A percentile compares a stretch with the other conserved stretches of the same genome.
Conservation (phyloP, 2,329 filamentous ascomycete genomes). For the Alternaria sp. region DNA sequence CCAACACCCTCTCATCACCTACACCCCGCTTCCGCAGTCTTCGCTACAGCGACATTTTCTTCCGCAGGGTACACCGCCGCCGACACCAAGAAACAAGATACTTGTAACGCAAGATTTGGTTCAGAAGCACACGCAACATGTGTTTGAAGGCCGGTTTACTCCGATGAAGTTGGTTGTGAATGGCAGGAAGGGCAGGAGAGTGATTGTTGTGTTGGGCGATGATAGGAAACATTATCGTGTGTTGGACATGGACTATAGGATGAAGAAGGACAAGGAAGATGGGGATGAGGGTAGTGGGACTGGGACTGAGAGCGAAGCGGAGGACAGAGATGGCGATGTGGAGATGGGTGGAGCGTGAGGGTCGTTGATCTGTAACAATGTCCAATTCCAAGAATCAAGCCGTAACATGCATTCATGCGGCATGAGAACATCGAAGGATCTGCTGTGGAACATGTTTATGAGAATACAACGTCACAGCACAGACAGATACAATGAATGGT, state of each 20-base stretch:
- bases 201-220: slow-evolving; percentile 62
- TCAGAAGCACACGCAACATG: slow-evolving; percentile 50
- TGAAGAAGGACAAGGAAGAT: slow-evolving; percentile 27
- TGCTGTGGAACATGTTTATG: not conserved
- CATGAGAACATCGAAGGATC: not conserved
- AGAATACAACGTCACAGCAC: not conserved
- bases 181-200: slow-evolving; percentile 60
- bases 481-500: not conserved
- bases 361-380: not conserved
- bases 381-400: not conserved
- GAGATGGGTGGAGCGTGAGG: not conserved
- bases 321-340: slow-evolving; percentile 7
- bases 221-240: slow-evolving; percentile 62
- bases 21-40: slow-evolving; percentile 12
- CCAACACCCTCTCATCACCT: slow-evolving; percentile 13
- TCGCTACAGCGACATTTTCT: slow-evolving; percentile 4
- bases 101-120: slow-evolving; percentile 14
- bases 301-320: slow-evolving; percentile 11
- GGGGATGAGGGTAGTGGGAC: slow-evolving; percentile 1
- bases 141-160: slow-evolving; percentile 57
- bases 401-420: not conserved
- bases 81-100: not conserved
- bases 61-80: not conserved
- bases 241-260: slow-evolving; percentile 59
- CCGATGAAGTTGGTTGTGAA: slow-evolving; percentile 62